Evolutionary conservation across 768 basidiomycete species (phyloP), one percentile per base, ranked within the genome.

Genomic region (Paxillus rubicundulus): DNA sequence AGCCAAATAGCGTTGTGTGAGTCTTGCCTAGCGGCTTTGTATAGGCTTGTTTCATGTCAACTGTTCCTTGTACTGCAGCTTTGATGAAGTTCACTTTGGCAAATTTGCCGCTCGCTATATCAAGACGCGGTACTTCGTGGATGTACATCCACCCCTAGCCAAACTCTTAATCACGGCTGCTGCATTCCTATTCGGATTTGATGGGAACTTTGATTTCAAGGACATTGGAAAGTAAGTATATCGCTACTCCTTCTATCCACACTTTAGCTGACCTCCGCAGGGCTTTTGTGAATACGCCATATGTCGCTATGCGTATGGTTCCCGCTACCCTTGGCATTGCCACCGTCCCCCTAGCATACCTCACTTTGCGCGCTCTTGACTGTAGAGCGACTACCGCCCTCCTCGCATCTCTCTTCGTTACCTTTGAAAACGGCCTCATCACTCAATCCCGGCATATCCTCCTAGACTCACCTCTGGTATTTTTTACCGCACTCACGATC

Each of bases 31-130:
- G 40, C 49, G 16, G 4, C 13, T 32, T 49, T 17, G 41, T 18
- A 10, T 42, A 17, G 7, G 6, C 13, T 33, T 37, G 24, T 24
- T 30, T 36, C 7, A 28, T 20, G 36, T 52, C 63, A n/a, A 52
- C 24, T 4, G 32, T 27, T 30, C 13, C 24, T 47, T 30, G 32
- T 42, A 4, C 41, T 55, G 20, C 61, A 97, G 95, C 39, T 98
- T 98, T 69, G 96, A 98, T 67, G 96, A 98, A 70, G 96, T 98
- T 0, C 96, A 98, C 68, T 98, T 98, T 69, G 96, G 96, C 54
- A 97, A 97, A 70, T 98, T 98, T 65, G 93, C 96, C 6, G 79
- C 82, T 43, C 90, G 89, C 65, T 98, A 98, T 66, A 90, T 98
- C 78, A 91, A 91, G 76, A 86, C 88, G 36, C 81, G 85, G 57